A percentile compares a stretch with the other conserved stretches of the same genome.
Evolutionary conservation across 2,329 filamentous ascomycete genomes (phyloP).

Genomic region (Myriosclerotinia duriaeana): DNA sequence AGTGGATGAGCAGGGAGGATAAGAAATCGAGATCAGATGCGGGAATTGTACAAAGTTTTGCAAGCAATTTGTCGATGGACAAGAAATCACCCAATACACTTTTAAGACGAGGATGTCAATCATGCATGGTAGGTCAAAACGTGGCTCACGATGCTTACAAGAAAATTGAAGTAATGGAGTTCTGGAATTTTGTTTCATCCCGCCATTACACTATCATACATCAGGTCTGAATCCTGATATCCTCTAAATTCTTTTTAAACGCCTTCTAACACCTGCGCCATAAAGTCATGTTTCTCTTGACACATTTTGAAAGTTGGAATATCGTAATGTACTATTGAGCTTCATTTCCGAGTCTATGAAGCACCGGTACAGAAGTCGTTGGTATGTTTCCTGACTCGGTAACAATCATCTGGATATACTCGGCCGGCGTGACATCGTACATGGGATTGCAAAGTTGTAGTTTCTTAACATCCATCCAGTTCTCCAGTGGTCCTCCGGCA

Average conservation of each 20-base stretch:
- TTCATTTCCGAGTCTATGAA: constrained; percentile 58
- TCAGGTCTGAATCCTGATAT: constrained; percentile 16
- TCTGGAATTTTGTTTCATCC: constrained; percentile 5
- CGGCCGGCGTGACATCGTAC: constrained; percentile 88
- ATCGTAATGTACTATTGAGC: constrained; percentile 28
- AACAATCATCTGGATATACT: constrained; percentile 83
- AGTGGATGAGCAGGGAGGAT: not conserved
- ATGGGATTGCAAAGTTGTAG: constrained; percentile 71
- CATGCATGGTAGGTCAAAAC: not conserved
- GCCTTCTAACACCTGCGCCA: constrained; percentile 5
- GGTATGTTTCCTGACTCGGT: constrained; percentile 88
- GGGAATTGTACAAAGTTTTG: constrained; percentile 19
- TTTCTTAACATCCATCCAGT: constrained; percentile 58
- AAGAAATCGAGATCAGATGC: not conserved
- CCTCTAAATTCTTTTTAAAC: constrained; percentile 11
- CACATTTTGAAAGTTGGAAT: not conserved
- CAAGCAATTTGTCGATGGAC: constrained; percentile 6
- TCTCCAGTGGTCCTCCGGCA: constrained; percentile 45
- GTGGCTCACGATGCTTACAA: not conserved
- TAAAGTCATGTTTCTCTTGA: not conserved
- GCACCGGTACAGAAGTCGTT: constrained; percentile 78
- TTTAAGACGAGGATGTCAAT: not conserved
- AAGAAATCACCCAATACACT: not conserved
- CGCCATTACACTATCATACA: constrained; percentile 30
- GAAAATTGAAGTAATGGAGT: not conserved